Base-by-base conservation (phyloP, 768 basidiomycete species). In the Macrolepiota fuliginosa region DNA sequence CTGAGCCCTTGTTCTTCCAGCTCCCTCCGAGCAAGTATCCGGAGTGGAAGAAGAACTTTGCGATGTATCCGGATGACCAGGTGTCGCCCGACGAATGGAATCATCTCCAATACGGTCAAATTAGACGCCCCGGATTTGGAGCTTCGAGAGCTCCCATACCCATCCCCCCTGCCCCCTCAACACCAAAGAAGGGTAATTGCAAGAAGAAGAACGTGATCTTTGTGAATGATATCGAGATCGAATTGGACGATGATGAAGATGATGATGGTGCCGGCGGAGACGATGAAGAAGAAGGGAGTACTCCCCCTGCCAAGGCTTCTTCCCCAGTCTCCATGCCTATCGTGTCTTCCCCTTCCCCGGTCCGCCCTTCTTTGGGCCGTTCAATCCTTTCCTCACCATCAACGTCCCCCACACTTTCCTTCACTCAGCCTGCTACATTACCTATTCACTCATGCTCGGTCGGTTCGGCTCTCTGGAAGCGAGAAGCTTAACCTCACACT, bases 161-260 rank as follows among this genome's bases (percentile, higher is more conserved):
- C 29, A 58, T 58, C 36, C 56, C 58, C 15, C 32, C 36, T 2
- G n/a, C 49, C n/a, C 42, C 61, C 2, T 50, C 57, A 12, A 61
- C 58, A 1, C 57, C 60, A 4, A 40, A 59, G 61, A 57, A 56
- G 22, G 45, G 19, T 11, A 24, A 51, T 12, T n/a, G n/a, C n/a
- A 62, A 63, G 64, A 72, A 72, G 65, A 62, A 69, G 63, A 75
- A 73, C 55, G 71, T 77, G 37, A 79, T 79, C 25, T 65, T 74
- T 32, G 71, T 79, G 10, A 79, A 79, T 66, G 76, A 71, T 62
- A 72, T 77, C 39, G 75, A 77, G 65, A 76, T 79, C 32, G 74
- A 77, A 19, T 54, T 79, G 47, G 76, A 76, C 46, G 71, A 69
- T n/a, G 70, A 70, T 29, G 73, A 72, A 15, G 71, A 72, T 10